Conservation (phyloP, 2,329 filamentous ascomycete species). For the Fusarium sp. region DNA sequence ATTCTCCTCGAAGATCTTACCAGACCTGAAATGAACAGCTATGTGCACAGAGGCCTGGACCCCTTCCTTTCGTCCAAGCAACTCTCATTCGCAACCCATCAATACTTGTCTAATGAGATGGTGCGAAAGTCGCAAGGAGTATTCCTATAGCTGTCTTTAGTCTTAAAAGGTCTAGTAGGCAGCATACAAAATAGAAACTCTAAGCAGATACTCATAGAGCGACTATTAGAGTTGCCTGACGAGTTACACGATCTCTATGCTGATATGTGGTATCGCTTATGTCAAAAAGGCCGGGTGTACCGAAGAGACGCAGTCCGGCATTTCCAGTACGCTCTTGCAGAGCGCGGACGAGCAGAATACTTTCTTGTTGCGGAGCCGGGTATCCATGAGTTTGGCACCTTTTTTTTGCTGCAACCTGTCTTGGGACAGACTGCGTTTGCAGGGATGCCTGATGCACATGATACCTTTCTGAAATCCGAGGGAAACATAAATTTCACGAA, state of each 20-base stretch:
- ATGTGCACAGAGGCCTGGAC: background rate
- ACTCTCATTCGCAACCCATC: fast-evolving
- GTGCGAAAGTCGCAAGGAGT: background rate
- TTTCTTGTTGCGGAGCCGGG: background rate
- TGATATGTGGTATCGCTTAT: background rate
- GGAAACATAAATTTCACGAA: fast-evolving
- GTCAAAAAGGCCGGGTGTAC: background rate
- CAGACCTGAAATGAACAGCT: background rate
- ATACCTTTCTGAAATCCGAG: fast-evolving
- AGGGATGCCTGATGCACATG: background rate
- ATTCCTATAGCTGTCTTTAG: background rate
- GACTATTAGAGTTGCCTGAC: background rate
- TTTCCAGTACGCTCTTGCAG: too few species aligned
- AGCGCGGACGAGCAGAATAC: background rate
- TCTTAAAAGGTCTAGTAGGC: fast-evolving
- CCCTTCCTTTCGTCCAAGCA: background rate
- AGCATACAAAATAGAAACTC: background rate
- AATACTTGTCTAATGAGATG: fast-evolving
- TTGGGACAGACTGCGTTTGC: background rate
- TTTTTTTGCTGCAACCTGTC: fast-evolving
- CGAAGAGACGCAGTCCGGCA: background rate
- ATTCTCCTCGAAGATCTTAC: background rate
- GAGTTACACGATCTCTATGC: background rate
- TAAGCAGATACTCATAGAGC: fast-evolving
- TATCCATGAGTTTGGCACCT: too few species aligned